phyloP scores from a whole-genome alignment of 129 eudicot species.

The Escallonia rubra region DNA sequence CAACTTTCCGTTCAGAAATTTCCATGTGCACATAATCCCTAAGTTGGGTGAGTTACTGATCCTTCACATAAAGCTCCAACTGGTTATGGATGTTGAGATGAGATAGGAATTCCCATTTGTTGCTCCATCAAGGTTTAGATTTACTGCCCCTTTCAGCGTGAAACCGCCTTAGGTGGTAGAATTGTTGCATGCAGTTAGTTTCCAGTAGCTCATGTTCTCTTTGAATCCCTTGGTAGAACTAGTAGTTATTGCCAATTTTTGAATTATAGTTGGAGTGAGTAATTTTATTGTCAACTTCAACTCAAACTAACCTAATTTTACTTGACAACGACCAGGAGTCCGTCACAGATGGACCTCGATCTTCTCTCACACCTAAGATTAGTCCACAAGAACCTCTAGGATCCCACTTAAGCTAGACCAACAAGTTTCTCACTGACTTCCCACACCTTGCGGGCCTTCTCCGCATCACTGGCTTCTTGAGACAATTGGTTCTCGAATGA shows the following conservation, averaged over 20 bases:
- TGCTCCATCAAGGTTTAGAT: too few species aligned
- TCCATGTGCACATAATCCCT: too few species aligned
- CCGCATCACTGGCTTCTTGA: conserved; percentile 74
- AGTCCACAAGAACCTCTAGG: conserved; percentile 2
- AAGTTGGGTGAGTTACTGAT: too few species aligned
- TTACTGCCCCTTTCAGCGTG: too few species aligned
- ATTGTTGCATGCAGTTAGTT: too few species aligned
- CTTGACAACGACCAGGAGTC: conserved; percentile 4
- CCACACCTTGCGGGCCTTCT: conserved; percentile 85
- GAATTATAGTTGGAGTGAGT: neutral
- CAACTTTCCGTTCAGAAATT: too few species aligned
- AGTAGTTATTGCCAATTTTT: neutral
- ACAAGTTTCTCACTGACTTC: conserved; percentile 86
- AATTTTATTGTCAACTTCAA: neutral
- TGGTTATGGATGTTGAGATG: too few species aligned
- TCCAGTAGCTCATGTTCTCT: too few species aligned
- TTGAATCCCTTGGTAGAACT: too few species aligned
- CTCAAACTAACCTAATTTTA: neutral
- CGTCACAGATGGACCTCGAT: neutral
- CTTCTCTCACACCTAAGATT: neutral
- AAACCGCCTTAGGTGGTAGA: too few species aligned
- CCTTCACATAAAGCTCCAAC: too few species aligned
- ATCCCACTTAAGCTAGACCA: conserved; percentile 52
- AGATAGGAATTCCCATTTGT: too few species aligned
- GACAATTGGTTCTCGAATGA: conserved; percentile 91